Evolutionary conservation across 805 yeast species (phyloP).

Genomic region (Spathaspora boniae): DNA sequence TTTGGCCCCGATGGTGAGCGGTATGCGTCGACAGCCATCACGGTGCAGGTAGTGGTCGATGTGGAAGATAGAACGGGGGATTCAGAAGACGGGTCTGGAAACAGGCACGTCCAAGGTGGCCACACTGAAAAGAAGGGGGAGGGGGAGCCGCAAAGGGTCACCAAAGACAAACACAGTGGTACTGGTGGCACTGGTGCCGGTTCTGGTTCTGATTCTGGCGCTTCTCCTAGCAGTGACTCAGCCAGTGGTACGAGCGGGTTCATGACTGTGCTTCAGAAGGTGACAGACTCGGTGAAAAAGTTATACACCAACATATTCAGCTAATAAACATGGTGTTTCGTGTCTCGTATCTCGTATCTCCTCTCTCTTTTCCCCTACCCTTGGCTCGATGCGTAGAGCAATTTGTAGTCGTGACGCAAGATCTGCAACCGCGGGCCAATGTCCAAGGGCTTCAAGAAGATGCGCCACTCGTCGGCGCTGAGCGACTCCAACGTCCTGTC

Average conservation of each 20-base stretch:
- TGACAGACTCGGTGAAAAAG: conserved; percentile 8
- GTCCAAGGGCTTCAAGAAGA: conserved; percentile 17
- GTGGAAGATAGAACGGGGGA: background rate
- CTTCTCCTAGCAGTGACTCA: too few species aligned
- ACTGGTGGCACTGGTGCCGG: too few species aligned
- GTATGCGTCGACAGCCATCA: conserved; percentile 1
- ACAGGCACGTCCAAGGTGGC: background rate
- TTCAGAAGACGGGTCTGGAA: conserved; percentile 1
- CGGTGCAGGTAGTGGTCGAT: conserved; percentile 7
- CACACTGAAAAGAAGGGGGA: conserved; percentile 1
- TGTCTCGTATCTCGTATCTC: background rate
- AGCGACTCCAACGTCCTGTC: conserved; percentile 10
- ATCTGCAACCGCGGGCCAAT: conserved; percentile 7
- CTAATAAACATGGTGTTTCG: conserved; percentile 1
- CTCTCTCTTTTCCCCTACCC: background rate
- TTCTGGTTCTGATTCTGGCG: too few species aligned
- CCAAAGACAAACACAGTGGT: too few species aligned
- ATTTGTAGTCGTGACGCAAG: conserved; percentile 2
- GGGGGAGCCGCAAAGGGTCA: background rate
- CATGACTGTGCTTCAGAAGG: conserved; percentile 7
- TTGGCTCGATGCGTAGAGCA: conserved; percentile 6
- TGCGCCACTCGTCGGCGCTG: conserved; percentile 16
- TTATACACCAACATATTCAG: conserved; percentile 7
- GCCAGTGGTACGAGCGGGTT: conserved; percentile 2
- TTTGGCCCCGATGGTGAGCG: conserved; percentile 18